phyloP scores from a whole-genome alignment of 805 yeast species.

The Phaffomyces antillensis region DNA sequence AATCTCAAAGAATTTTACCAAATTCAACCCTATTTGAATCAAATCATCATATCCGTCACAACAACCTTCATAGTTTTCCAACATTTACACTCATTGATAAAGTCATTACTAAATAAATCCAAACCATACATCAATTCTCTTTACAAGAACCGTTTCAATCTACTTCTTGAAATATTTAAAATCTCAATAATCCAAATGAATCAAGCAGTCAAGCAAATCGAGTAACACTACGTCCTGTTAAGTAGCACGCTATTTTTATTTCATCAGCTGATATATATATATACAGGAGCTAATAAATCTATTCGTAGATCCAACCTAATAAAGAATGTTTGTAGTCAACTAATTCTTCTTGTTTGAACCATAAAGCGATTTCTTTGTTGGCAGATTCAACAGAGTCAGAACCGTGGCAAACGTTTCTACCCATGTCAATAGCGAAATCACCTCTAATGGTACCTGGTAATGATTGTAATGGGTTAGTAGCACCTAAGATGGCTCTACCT shows the following conservation, averaged over 20 bases:
- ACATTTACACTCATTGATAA: too few species aligned
- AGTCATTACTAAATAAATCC: too few species aligned
- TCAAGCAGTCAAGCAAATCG: too few species aligned
- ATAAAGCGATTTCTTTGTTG: slow-evolving; percentile 86
- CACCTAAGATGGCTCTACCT: slow-evolving; percentile 97
- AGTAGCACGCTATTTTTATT: too few species aligned
- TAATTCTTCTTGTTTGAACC: slow-evolving; percentile 98
- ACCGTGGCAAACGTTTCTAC: slow-evolving; percentile 99
- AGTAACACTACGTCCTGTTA: too few species aligned
- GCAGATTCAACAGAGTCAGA: slow-evolving; percentile 99
- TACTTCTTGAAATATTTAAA: not conserved
- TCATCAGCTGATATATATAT: too few species aligned
- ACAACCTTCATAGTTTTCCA: too few species aligned
- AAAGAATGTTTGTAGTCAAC: slow-evolving; percentile 84
- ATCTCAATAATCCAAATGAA: not conserved
- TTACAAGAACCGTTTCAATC: too few species aligned
- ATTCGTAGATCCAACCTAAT: slow-evolving; percentile 92
- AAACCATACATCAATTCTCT: too few species aligned
- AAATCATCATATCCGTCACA: too few species aligned
- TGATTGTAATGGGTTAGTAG: slow-evolving; percentile 95
- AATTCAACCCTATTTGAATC: too few species aligned
- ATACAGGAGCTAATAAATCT: slow-evolving; percentile 22
- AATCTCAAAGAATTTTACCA: not conserved
- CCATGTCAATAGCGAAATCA: slow-evolving; percentile 96
- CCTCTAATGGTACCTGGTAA: slow-evolving; percentile 99